Evolutionary conservation across 2,329 filamentous ascomycete species (phyloP).

Genomic region (Fusarium pseudocircinatum): DNA sequence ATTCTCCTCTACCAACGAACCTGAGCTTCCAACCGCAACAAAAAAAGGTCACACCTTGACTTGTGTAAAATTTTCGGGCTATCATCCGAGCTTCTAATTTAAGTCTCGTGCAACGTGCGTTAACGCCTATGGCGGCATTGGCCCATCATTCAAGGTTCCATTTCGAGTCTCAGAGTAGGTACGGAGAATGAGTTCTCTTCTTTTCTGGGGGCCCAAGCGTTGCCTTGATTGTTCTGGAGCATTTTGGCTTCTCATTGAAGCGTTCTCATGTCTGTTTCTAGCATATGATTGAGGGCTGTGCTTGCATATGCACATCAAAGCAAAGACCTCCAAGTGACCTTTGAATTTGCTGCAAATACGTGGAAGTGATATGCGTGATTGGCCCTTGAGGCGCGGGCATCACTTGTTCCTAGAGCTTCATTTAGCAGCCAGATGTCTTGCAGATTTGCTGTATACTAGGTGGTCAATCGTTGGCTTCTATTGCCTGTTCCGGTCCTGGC

Average conservation of each 20-base stretch:
- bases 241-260: not conserved
- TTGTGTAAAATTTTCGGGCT: not conserved
- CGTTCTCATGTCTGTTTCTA: not conserved
- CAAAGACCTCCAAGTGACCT: not conserved
- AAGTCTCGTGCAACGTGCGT: not conserved
- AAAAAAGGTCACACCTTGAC: not conserved
- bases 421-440: not conserved
- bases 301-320: slow-evolving; percentile 15
- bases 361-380: slow-evolving; percentile 1
- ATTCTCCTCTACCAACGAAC: not conserved
- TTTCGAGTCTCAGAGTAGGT: not conserved
- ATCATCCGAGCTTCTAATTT: slow-evolving; percentile 22
- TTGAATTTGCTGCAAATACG: not conserved
- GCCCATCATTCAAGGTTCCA: slow-evolving; percentile 11
- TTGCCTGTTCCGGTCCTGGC: slow-evolving; percentile 4
- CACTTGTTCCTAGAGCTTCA: not conserved
- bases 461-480: slow-evolving; percentile 21
- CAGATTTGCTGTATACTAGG: not conserved
- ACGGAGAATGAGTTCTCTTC: not conserved
- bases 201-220: slow-evolving; percentile 8
- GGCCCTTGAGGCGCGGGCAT: not conserved
- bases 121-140: not conserved
- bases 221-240: slow-evolving; percentile 24
- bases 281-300: not conserved
- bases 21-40: not conserved